A percentile compares a stretch with the other conserved stretches of the same genome.
phyloP scores from a whole-genome alignment of 352 stramenopile species.

The Discostella stelligera region DNA sequence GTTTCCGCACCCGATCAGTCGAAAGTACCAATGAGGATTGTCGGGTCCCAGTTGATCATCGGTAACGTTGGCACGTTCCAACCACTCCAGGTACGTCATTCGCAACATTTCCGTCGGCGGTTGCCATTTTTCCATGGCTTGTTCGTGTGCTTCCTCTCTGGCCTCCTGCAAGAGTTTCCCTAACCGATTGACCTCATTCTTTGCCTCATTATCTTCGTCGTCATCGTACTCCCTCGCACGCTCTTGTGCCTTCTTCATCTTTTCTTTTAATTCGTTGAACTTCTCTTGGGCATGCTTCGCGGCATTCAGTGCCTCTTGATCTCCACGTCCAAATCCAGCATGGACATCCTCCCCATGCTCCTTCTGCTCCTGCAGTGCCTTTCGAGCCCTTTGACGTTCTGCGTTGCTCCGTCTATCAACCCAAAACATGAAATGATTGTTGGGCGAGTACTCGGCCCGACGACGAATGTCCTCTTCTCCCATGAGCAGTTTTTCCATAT shows the following conservation, averaged over 20 bases:
- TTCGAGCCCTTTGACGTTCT: constrained; percentile 11
- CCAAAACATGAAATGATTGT: constrained; percentile 96
- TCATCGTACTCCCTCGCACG: constrained; percentile 20
- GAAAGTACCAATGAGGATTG: constrained; percentile 85
- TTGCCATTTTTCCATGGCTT: constrained; percentile 57
- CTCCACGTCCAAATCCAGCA: constrained; percentile 36
- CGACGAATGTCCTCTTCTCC: constrained; percentile 40
- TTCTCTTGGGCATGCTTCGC: constrained; percentile 25
- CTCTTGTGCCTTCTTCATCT: constrained; percentile 18
- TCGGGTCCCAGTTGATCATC: constrained; percentile 70
- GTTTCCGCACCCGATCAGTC: constrained; percentile 78
- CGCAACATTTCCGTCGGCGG: constrained; percentile 78
- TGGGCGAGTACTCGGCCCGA: constrained; percentile 75
- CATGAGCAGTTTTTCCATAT: constrained; percentile 79
- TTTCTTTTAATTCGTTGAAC: constrained; percentile 19
- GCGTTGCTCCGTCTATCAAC: constrained; percentile 53
- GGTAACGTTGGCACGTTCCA: constrained; percentile 72
- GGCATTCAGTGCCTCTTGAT: constrained; percentile 37
- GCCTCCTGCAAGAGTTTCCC: constrained; percentile 9
- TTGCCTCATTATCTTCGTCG: constrained; percentile 23
- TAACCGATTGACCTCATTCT: constrained; percentile 15
- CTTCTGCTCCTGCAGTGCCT: constrained; percentile 16
- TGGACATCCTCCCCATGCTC: constrained; percentile 29
- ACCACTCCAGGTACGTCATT: constrained; percentile 83
- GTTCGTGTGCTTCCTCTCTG: constrained; percentile 8